A percentile compares a stretch with the other conserved stretches of the same genome.
Conservation (phyloP, 2,329 filamentous ascomycete species). For the Beauveria scarabaeidicola region DNA sequence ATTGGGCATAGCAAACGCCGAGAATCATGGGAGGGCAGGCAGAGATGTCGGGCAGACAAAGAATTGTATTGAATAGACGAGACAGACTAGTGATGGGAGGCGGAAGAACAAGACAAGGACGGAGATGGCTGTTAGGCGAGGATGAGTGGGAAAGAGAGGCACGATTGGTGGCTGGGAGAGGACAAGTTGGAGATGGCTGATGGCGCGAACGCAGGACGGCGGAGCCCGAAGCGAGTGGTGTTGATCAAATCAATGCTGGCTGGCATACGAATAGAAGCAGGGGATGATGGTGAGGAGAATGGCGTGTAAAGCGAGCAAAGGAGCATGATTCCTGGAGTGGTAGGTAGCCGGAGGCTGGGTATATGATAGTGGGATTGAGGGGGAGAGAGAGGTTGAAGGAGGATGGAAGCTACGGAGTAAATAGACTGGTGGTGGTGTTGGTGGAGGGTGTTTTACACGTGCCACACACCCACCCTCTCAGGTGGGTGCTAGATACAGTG, state of each 20-base stretch:
- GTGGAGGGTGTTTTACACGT: background rate
- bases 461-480: too few relatives aligned
- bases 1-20: background rate
- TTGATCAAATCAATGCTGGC: background rate
- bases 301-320: background rate
- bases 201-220: background rate
- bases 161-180: constrained; percentile 1
- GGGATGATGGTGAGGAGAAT: background rate
- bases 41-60: background rate
- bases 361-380: background rate
- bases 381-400: background rate
- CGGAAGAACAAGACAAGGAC: background rate
- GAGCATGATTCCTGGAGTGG: background rate
- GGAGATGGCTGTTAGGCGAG: background rate
- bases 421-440: background rate
- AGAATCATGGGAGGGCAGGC: background rate
- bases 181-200: background rate
- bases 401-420: background rate
- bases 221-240: background rate
- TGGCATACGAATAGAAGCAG: background rate
- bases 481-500: too few relatives aligned
- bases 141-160: background rate
- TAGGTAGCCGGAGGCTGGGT: background rate
- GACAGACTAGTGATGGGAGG: background rate
- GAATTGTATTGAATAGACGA: background rate